These are phyloP conservation scores for Pezicula neosporulosa DNA, from an alignment of 2,329 filamentous ascomycete species.

Conservation along the genomic window DNA sequence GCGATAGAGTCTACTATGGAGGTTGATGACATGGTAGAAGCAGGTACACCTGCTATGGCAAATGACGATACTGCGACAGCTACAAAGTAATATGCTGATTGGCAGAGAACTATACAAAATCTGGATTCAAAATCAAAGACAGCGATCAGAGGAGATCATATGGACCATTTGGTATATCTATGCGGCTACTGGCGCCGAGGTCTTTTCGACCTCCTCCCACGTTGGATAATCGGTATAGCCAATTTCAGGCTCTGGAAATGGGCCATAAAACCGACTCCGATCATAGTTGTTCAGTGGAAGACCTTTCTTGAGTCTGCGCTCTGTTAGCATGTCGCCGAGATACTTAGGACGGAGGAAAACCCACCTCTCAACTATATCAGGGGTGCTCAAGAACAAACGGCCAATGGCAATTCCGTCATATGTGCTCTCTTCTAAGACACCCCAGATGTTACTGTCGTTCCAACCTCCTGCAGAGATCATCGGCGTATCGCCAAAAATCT, in stretches of 20 bases:
- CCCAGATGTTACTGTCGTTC: conserved; percentile 45
- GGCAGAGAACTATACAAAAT: not conserved
- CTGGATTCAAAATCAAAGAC: not conserved
- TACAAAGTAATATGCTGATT: not conserved
- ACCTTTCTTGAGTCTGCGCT: conserved; percentile 34
- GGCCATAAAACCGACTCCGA: conserved; percentile 40
- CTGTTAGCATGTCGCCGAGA: not conserved
- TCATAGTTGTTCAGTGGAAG: conserved; percentile 39
- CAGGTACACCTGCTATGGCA: not conserved
- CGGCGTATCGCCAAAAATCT: conserved; percentile 48
- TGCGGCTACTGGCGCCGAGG: conserved; percentile 3
- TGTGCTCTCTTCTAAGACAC: conserved; percentile 41
- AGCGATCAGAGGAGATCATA: not conserved
- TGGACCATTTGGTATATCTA: not conserved
- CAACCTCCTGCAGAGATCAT: conserved; percentile 55
- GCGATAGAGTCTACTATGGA: not conserved
- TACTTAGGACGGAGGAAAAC: not conserved
- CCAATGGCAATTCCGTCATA: conserved; percentile 46
- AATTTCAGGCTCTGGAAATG: conserved; percentile 29
- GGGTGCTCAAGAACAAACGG: conserved; percentile 44
- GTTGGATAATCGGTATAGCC: conserved; percentile 35
- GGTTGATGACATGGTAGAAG: not conserved
- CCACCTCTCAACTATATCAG: conserved; percentile 39
- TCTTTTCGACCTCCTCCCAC: conserved; percentile 14
- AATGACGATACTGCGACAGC: not conserved